Percentiles rank a stretch among this genome's conserved stretches.
Conservation (phyloP, 1,284 basidiomycete genomes). For the Marasmius fiardii region DNA sequence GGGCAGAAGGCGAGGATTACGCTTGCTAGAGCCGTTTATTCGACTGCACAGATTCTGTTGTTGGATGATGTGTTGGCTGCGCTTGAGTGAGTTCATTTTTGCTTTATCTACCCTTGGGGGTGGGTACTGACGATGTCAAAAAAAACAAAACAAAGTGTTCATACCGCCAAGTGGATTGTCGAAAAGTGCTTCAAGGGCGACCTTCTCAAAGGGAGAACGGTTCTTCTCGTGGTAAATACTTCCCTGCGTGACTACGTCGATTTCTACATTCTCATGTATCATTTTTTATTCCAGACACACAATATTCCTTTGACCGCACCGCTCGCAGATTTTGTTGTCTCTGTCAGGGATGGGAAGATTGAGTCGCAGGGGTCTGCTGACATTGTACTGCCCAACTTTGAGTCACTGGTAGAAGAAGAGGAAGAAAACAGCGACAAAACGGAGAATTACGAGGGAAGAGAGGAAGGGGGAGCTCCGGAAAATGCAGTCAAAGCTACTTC, state of each 20-base stretch:
- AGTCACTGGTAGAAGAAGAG: slow-evolving; percentile 31
- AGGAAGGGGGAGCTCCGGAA: slow-evolving; percentile 33
- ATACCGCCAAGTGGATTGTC: slow-evolving; percentile 75
- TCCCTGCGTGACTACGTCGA: no score
- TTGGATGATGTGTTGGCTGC: slow-evolving; percentile 49
- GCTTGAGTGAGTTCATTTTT: slow-evolving; percentile 28
- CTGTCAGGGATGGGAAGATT: slow-evolving; percentile 49
- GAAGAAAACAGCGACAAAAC: slow-evolving; percentile 29
- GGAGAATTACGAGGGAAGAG: slow-evolving; percentile 27
- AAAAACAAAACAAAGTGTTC: no score
- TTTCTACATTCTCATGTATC: background rate
- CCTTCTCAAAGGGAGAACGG: slow-evolving; percentile 64
- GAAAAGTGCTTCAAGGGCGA: slow-evolving; percentile 73
- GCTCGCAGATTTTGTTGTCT: slow-evolving; percentile 53
- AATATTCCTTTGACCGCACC: slow-evolving; percentile 56
- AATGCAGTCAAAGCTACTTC: slow-evolving; percentile 21
- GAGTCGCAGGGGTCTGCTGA: slow-evolving; percentile 22
- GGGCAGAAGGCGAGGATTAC: slow-evolving; percentile 71
- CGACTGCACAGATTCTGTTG: slow-evolving; percentile 47
- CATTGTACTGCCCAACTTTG: slow-evolving; percentile 23
- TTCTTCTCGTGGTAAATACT: slow-evolving; percentile 62
- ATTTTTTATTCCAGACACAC: slow-evolving; percentile 45
- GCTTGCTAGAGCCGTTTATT: slow-evolving; percentile 60
- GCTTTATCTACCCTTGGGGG: no score
- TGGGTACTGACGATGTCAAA: no score